Conservation (phyloP, 2,329 filamentous ascomycete species). For the Trichoderma koningiopsis region DNA sequence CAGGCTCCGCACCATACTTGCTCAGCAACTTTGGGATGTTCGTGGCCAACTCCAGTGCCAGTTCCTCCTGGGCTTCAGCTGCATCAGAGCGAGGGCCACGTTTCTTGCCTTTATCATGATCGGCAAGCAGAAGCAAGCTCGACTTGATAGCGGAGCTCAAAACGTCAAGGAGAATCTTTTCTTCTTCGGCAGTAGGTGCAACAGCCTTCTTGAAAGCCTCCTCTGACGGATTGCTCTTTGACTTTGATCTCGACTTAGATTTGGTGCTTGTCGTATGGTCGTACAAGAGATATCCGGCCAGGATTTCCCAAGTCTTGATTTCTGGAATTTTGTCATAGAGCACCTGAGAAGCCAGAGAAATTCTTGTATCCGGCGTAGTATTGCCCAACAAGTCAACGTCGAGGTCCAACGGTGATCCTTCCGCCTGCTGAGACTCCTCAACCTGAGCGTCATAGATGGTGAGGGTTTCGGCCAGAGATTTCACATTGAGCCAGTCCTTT, state of each 20-base stretch:
- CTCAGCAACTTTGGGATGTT: constrained; percentile 84
- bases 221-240: constrained; percentile 57
- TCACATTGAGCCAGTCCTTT: constrained; percentile 86
- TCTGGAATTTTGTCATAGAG: constrained; percentile 82
- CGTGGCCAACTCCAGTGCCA: constrained; percentile 73
- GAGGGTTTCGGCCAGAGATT: constrained; percentile 83
- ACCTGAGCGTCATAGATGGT: constrained; percentile 76
- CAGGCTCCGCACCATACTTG: constrained; percentile 89
- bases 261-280: constrained; percentile 75
- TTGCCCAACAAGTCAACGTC: constrained; percentile 63
- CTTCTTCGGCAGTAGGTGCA: constrained; percentile 74
- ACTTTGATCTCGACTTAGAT: constrained; percentile 53
- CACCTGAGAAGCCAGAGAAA: constrained; percentile 81
- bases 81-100: constrained; percentile 64
- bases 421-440: constrained; percentile 55
- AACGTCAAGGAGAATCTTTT: constrained; percentile 83
- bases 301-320: constrained; percentile 81
- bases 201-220: constrained; percentile 69
- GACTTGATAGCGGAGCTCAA: constrained; percentile 80
- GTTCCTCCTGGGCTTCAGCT: constrained; percentile 73
- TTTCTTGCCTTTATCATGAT: constrained; percentile 63
- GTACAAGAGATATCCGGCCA: constrained; percentile 88
- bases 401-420: constrained; percentile 46
- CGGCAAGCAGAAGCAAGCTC: constrained; percentile 65
- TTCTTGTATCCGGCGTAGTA: constrained; percentile 73